Evolutionary conservation across 208 protist genomes (phyloP), one percentile per base, ranked within the genome.

Genomic region (Tritrichomonas foetus): DNA sequence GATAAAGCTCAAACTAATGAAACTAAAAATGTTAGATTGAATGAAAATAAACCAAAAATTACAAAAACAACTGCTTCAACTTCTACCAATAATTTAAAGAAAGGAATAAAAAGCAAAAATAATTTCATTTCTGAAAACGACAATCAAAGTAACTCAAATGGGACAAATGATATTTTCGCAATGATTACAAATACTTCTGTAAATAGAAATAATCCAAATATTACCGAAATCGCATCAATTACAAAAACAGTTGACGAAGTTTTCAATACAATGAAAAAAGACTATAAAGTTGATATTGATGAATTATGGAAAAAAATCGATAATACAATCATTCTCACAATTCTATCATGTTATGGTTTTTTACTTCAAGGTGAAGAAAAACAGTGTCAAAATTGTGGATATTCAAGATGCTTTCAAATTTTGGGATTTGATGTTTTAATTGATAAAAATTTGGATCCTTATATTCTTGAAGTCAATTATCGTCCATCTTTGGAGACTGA

Each of bases 361-460:
- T 5, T 78, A 9, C 1, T 9, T n/a, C 8, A 9, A 47, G 25
- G 3, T 25, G 33, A 47, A 44, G 8, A 78, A 20, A 3, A 78
- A 20, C 9, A 78, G 8, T 47, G 33, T 78, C 20, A 3, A 47
- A 36, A 5, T 36, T 16, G 20, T 78, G 33, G 36, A 44, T 78
- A 44, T 20, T 20, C 2, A 47, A 1, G 69, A 78, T 78, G 69
- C 25, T 78, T 78, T 25, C 69, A 78, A 78, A 44, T 78, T 44
- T 96, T 98, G 41, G 98, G 98, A 36, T 98, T 99, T 95, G 98
- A 99, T 95, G 96, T 99, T 61, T 94, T 78, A 5, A 9, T 78
- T 20, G 36, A 44, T 25, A 78, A 3, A 1, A 8, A 78, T 47
- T 44, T 9, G 3, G 3, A 39, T 20, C 69, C 69, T 11, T 27